phyloP scores from a whole-genome alignment of 345 rosid species.

The Firmiana major region DNA sequence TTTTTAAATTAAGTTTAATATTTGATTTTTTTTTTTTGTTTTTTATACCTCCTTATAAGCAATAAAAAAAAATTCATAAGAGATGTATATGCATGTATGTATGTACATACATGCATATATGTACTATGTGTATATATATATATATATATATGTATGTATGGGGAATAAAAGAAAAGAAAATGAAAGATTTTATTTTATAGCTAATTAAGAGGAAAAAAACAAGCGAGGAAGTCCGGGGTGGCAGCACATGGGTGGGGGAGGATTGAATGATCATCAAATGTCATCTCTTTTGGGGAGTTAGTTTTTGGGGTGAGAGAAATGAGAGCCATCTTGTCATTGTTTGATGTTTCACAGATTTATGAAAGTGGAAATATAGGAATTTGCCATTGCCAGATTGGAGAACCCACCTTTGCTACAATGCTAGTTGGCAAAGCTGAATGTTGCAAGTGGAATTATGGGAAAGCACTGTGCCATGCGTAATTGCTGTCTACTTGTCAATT shows the following conservation, averaged over 20 bases:
- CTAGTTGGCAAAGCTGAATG: not conserved
- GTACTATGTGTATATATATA: no score
- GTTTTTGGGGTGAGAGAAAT: not conserved
- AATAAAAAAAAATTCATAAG: no score
- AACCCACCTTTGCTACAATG: not conserved
- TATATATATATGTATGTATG: no score
- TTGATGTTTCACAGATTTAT: not conserved
- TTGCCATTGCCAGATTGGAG: not conserved
- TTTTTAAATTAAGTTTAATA: no score
- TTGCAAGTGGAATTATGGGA: not conserved
- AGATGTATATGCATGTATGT: no score
- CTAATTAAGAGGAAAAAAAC: not conserved
- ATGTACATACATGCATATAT: no score
- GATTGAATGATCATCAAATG: not conserved
- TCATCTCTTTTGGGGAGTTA: not conserved
- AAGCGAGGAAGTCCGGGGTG: constrained; percentile 3
- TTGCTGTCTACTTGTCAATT: not conserved
- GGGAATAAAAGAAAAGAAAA: not conserved
- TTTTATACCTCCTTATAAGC: no score
- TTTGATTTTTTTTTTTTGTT: no score
- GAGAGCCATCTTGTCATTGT: not conserved
- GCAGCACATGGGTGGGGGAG: constrained; percentile 30
- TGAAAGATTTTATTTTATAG: not conserved
- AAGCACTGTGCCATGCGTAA: not conserved
- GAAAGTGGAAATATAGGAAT: not conserved